Percentiles rank a stretch among this genome's conserved stretches.
Conservation (phyloP, 208 protist genomes). For the Porcisia deanei region DNA sequence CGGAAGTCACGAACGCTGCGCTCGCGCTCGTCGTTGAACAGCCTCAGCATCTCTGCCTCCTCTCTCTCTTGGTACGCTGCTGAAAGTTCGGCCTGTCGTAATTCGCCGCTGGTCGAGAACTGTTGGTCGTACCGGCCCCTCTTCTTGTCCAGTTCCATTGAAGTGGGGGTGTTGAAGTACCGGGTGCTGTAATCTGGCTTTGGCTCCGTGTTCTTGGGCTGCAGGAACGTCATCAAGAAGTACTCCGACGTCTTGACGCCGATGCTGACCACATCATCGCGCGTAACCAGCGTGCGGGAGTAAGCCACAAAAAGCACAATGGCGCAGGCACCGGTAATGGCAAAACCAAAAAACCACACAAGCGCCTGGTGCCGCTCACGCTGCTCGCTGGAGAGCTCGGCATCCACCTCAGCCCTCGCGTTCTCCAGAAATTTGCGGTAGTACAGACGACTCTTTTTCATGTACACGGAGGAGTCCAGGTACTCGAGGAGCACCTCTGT, state of each 20-base stretch:
- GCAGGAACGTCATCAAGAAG: conserved; percentile 72
- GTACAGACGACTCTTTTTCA: conserved; percentile 85
- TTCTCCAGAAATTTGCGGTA: conserved; percentile 79
- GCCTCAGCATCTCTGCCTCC: conserved; percentile 62
- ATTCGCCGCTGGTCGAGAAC: conserved; percentile 30
- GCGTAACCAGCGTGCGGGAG: conserved; percentile 50
- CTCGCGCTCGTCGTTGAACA: conserved; percentile 86
- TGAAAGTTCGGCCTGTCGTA: conserved; percentile 36
- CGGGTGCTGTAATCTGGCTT: conserved; percentile 81
- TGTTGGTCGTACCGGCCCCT: conserved; percentile 42
- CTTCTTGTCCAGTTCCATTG: conserved; percentile 70
- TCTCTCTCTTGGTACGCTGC: conserved; percentile 53
- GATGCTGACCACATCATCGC: conserved; percentile 61
- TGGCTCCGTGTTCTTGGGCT: conserved; percentile 79
- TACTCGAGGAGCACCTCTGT: conserved; percentile 88
- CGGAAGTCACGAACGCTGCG: conserved; percentile 14
- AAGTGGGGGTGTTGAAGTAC: conserved; percentile 76
- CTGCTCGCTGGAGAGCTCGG: conserved; percentile 43
- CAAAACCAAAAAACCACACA: conserved; percentile 54
- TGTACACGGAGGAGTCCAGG: conserved; percentile 65
- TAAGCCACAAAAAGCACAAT: conserved; percentile 64
- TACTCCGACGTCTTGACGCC: conserved; percentile 61
- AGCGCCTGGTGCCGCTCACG: conserved; percentile 36
- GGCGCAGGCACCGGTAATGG: conserved; percentile 44
- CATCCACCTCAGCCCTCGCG: conserved; percentile 57